Conservation (phyloP, 208 protist genomes). For the Trypanosoma avium region DNA sequence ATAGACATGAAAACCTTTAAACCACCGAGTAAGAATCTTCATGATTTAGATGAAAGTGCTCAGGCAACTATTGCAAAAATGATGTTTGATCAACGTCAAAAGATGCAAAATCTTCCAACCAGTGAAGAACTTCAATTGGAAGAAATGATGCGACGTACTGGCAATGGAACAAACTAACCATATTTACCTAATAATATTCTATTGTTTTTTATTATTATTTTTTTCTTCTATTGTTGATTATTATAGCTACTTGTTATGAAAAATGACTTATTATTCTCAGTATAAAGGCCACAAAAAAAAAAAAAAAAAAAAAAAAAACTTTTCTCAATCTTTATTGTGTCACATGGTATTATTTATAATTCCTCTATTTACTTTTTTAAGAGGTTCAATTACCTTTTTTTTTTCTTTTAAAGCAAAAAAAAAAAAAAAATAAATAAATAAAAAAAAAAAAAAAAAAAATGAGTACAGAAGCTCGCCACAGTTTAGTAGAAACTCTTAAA, state of each 20-base stretch:
- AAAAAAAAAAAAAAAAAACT: too few relatives aligned
- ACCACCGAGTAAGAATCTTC: constrained; percentile 71
- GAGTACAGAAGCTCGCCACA: constrained; percentile 12
- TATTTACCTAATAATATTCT: not conserved
- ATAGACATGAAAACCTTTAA: constrained; percentile 90
- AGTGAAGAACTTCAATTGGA: constrained; percentile 55
- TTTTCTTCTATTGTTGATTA: not conserved
- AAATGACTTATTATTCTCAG: too few relatives aligned
- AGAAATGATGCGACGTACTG: constrained; percentile 29
- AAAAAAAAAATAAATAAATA: too few relatives aligned
- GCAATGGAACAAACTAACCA: constrained; percentile 2
- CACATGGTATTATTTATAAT: too few relatives aligned
- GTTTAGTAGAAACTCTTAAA: constrained; percentile 10
- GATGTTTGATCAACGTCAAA: constrained; percentile 92
- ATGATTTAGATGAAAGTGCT: constrained; percentile 76
- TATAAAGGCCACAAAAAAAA: too few relatives aligned
- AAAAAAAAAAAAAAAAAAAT: too few relatives aligned
- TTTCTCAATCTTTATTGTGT: too few relatives aligned
- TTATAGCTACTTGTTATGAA: not conserved
- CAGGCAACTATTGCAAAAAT: constrained; percentile 87
- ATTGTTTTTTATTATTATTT: not conserved
- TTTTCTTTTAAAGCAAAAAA: not conserved
- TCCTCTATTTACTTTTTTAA: too few relatives aligned
- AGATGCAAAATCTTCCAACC: constrained; percentile 53
- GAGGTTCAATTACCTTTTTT: constrained; percentile 7